phyloP scores from a whole-genome alignment of 805 yeast species.

The Torulaspora quercuum region DNA sequence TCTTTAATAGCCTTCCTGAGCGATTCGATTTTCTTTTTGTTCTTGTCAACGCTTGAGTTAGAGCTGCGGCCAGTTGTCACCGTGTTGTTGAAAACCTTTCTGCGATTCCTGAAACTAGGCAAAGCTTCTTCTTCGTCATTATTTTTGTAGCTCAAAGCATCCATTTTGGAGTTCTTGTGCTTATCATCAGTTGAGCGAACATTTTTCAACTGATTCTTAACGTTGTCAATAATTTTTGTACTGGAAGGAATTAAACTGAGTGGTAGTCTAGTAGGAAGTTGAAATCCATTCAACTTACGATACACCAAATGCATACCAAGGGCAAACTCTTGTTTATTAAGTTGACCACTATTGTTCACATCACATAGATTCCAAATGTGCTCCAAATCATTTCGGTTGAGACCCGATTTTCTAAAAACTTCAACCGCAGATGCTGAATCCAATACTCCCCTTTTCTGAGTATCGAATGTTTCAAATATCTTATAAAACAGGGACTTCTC shows the following conservation, averaged over 20 bases:
- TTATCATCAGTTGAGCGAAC: conserved; percentile 12
- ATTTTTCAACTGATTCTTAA: conserved; percentile 51
- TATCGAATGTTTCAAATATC: conserved; percentile 86
- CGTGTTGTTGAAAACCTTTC: conserved; percentile 32
- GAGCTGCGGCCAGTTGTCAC: neutral
- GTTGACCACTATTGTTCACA: conserved; percentile 72
- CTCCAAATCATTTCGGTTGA: conserved; percentile 80
- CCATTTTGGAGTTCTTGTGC: conserved; percentile 21
- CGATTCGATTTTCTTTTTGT: conserved; percentile 24
- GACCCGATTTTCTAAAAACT: conserved; percentile 87
- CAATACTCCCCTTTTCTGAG: conserved; percentile 59
- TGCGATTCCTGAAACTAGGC: conserved; percentile 66
- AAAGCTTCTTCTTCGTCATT: conserved; percentile 70
- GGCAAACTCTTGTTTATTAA: conserved; percentile 87
- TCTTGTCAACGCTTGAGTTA: neutral
- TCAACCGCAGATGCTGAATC: conserved; percentile 80
- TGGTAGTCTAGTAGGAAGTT: conserved; percentile 78
- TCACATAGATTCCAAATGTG: conserved; percentile 89
- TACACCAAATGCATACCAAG: conserved; percentile 97
- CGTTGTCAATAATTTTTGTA: conserved; percentile 63
- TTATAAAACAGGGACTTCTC: conserved; percentile 84
- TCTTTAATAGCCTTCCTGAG: conserved; percentile 29
- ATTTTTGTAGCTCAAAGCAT: conserved; percentile 60
- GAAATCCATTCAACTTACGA: conserved; percentile 81
- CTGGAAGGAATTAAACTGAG: conserved; percentile 90